phyloP scores from a whole-genome alignment of 1,284 basidiomycete genomes.

The Pseudozyma tsukubaensis region DNA sequence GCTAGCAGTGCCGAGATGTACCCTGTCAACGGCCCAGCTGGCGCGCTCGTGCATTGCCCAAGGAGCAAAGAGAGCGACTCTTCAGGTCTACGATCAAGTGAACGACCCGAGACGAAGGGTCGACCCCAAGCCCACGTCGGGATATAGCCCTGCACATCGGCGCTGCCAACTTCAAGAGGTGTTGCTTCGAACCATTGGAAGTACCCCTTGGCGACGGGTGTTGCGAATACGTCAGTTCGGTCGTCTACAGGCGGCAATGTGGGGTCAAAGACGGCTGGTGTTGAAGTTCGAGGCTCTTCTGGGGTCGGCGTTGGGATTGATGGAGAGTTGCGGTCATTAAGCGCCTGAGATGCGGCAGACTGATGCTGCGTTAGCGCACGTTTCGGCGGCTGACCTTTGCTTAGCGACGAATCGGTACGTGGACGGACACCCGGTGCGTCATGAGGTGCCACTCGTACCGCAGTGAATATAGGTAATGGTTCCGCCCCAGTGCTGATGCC shows the following conservation, averaged over 20 bases:
- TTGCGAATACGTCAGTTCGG: conserved; percentile 16
- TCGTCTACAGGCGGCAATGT: background rate
- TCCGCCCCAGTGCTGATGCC: conserved; percentile 37
- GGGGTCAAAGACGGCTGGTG: background rate
- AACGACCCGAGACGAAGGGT: conserved; percentile 59
- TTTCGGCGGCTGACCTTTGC: conserved; percentile 45
- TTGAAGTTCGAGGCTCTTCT: background rate
- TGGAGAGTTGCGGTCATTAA: background rate
- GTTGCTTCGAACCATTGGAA: conserved; percentile 69
- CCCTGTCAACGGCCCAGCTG: conserved; percentile 65
- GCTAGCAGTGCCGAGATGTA: conserved; percentile 65
- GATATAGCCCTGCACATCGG: conserved; percentile 67
- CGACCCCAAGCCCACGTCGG: conserved; percentile 68
- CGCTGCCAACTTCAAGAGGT: conserved; percentile 66
- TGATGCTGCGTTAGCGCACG: conserved; percentile 49
- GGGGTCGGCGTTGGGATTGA: background rate
- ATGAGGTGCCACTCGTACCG: conserved; percentile 50
- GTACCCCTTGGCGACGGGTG: conserved; percentile 26
- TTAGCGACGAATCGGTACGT: conserved; percentile 43
- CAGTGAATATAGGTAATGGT: conserved; percentile 64
- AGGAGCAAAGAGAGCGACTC: conserved; percentile 62
- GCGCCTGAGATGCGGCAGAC: conserved; percentile 29
- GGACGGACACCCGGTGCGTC: conserved; percentile 42
- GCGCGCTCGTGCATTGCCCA: conserved; percentile 68
- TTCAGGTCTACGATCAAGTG: conserved; percentile 55